Evolutionary conservation across 768 basidiomycete genomes (phyloP), one percentile per base, ranked within the genome.

Genomic region (Pilatotrama ljubarskyi): DNA sequence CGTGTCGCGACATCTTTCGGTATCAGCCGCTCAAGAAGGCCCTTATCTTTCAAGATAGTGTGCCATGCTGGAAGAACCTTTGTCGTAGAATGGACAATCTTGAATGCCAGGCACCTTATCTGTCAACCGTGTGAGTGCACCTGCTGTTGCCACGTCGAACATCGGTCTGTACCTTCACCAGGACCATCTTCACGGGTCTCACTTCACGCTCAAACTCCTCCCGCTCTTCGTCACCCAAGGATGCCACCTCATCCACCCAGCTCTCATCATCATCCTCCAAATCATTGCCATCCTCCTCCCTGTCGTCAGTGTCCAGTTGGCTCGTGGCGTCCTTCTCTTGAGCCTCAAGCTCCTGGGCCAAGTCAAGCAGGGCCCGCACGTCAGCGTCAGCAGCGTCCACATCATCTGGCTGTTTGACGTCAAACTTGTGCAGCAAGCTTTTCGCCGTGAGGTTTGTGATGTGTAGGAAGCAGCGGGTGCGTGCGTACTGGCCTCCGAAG

Each of bases 71-170:
- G 76, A 0, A 77, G 68, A 29, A 70, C 51, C 10, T 64, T 66
- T 2, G 71, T 77, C 0, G 69, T 66, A 0, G 72, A 76, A 20
- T 74, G 55, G n/a, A 44, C 24, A 50, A 57, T 62, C 46, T 61
- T 53, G 60, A 42, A 73, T 0, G 67, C 49, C 14, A 69, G 40
- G 5, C 14, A 15, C 2, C 26, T n/a, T 5, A 49, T 35, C 43
- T 59, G 44, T 43, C 47, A 46, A 4, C 26, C 18, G 20, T 13
- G 38, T 61, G 24, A 40, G 47, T 15, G 41, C 15, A 3, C 2
- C 13, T 22, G n/a, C n/a, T 4, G 11, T 7, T 20, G 14, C 26
- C 25, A 22, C 8, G 26, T 48, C 18, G 24, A n/a, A 17, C 15
- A n/a, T 8, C 7, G 8, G 26, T 29, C 13, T n/a, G n/a, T n/a